Conservation (phyloP, 2,329 filamentous ascomycete genomes). For the Cytospora schulzeri region DNA sequence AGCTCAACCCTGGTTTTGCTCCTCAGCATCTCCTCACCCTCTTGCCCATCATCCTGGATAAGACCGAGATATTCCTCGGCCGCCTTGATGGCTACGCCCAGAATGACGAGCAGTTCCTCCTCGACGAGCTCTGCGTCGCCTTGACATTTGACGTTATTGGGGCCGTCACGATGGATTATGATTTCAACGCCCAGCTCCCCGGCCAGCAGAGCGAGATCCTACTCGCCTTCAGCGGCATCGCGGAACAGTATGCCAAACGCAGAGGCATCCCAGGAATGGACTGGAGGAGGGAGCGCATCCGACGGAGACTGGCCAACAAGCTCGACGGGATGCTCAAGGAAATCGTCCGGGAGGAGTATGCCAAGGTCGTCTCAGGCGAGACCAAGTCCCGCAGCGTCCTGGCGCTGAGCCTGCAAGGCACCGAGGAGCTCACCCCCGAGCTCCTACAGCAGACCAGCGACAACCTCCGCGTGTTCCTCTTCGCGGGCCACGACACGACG, state of each 20-base stretch:
- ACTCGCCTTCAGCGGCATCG: constrained; percentile 16
- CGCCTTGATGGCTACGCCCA: constrained; percentile 36
- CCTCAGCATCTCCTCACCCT: constrained; percentile 43
- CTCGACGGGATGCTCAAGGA: constrained; percentile 21
- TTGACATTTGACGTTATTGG: constrained; percentile 45
- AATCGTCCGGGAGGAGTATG: constrained; percentile 15
- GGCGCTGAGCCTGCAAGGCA: constrained; percentile 37
- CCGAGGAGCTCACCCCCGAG: constrained; percentile 33
- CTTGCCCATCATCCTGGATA: constrained; percentile 41
- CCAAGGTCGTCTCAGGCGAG: constrained; percentile 1
- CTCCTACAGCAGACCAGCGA: constrained; percentile 38
- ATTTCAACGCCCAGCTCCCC: constrained; percentile 19
- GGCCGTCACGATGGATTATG: constrained; percentile 23
- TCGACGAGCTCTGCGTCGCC: constrained; percentile 36
- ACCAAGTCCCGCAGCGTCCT: constrained; percentile 37
- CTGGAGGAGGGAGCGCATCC: constrained; percentile 10
- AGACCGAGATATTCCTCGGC: constrained; percentile 36
- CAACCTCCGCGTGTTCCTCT: constrained; percentile 44
- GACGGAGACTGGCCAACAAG: constrained; percentile 7
- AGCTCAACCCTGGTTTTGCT: constrained; percentile 43
- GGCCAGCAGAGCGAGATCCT: constrained; percentile 24
- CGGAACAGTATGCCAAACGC: not conserved
- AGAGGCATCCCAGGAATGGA: not conserved
- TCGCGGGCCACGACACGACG: constrained; percentile 47
- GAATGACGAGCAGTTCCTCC: constrained; percentile 34